Conservation (phyloP, 106 monocot genomes). For the Posidonia australis region DNA sequence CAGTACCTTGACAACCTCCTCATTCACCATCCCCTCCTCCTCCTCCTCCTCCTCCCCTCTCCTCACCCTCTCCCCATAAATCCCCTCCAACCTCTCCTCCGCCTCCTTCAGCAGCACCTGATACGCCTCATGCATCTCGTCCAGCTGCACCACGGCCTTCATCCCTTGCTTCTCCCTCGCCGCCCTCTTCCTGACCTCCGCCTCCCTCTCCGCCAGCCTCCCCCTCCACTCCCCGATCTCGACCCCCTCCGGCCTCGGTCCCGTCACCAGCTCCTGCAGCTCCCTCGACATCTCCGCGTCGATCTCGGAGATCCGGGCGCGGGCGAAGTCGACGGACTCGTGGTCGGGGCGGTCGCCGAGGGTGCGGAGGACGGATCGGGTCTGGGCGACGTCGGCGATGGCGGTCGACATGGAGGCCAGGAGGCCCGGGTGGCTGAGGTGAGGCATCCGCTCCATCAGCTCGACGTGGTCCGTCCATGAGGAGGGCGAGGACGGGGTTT, state of each 20-base stretch:
- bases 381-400: conserved; percentile 23
- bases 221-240: neutral
- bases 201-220: conserved; percentile 19
- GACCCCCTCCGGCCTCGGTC: neutral
- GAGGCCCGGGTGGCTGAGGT: conserved; percentile 24
- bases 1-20: conserved; percentile 66
- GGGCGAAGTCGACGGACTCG: conserved; percentile 32
- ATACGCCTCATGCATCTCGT: conserved; percentile 81
- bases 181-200: neutral
- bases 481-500: neutral
- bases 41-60: conserved; percentile 4
- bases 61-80: conserved; percentile 26
- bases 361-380: conserved; percentile 24
- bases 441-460: conserved; percentile 42
- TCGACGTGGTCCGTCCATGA: conserved; percentile 17
- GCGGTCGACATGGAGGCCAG: conserved; percentile 25
- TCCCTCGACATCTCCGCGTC: conserved; percentile 8
- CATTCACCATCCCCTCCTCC: conserved; percentile 19
- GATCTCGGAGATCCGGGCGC: conserved; percentile 12
- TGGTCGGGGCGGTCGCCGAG: conserved; percentile 39
- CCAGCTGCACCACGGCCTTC: conserved; percentile 57
- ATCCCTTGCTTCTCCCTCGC: conserved; percentile 23
- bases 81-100: conserved; percentile 57
- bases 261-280: conserved; percentile 6
- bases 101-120: conserved; percentile 59